These are phyloP conservation scores for Ricinus communis DNA, from an alignment of 345 rosid genomes.

Conservation along the genomic window DNA sequence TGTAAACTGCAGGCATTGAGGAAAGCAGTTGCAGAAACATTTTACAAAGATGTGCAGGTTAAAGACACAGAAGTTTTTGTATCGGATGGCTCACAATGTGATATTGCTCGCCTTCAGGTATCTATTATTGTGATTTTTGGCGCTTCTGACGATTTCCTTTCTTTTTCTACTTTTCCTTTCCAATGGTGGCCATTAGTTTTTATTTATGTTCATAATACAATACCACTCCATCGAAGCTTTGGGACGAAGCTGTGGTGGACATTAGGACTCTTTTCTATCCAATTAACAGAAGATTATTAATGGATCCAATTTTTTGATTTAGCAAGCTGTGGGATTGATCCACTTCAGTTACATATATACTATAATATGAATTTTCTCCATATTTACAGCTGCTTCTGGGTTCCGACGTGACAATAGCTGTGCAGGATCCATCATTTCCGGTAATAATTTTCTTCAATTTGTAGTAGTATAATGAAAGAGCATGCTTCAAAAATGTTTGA, in stretches of 20 bases:
- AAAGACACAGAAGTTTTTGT: conserved; percentile 56
- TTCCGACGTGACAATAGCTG: conserved; percentile 49
- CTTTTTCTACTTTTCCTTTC: background rate
- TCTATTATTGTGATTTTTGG: background rate
- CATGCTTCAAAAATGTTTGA: background rate
- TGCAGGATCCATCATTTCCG: conserved; percentile 68
- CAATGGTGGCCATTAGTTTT: background rate
- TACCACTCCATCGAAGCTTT: background rate
- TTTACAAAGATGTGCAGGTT: conserved; percentile 42
- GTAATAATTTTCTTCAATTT: conserved; percentile 22
- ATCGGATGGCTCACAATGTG: conserved; percentile 70
- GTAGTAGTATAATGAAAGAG: background rate
- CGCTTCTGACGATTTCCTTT: background rate
- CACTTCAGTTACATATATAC: background rate
- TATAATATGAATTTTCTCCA: conserved; percentile 9
- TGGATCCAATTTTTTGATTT: no score
- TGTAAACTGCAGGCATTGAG: conserved; percentile 37
- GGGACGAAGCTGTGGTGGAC: no score
- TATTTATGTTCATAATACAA: background rate
- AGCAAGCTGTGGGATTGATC: background rate
- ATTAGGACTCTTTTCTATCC: no score
- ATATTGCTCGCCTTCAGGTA: conserved; percentile 66
- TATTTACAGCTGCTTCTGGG: conserved; percentile 54
- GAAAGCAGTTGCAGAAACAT: conserved; percentile 52
- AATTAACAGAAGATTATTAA: no score